Percentiles rank a stretch among this genome's conserved stretches.
phyloP scores from a whole-genome alignment of 2,329 filamentous ascomycete genomes.

The Aspergillus hiratsukae region DNA sequence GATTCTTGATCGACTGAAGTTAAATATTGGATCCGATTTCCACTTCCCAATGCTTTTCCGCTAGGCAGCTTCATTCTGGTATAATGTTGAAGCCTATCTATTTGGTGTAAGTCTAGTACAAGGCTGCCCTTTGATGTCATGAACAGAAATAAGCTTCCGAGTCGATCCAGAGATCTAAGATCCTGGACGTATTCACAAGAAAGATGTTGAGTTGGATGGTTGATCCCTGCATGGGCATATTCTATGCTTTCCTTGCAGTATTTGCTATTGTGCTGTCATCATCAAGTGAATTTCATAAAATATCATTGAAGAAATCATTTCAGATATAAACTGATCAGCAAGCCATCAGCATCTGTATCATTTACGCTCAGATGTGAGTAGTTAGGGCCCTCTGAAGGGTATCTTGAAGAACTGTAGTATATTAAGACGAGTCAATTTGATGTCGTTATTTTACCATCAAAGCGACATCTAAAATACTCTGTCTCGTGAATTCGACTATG shows the following conservation, averaged over 20 bases:
- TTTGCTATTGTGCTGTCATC: background rate
- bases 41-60: background rate
- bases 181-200: background rate
- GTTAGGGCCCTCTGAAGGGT: background rate
- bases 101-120: background rate
- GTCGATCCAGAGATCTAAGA: background rate
- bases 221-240: background rate
- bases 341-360: background rate
- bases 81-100: background rate
- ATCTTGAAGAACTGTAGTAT: background rate
- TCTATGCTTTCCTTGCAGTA: background rate
- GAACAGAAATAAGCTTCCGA: background rate
- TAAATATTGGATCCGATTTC: background rate
- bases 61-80: background rate
- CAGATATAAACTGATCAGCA: background rate
- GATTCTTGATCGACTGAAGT: background rate
- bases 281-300: background rate
- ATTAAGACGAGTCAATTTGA: background rate
- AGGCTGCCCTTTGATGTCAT: background rate
- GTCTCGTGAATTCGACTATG: background rate
- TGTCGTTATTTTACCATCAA: background rate
- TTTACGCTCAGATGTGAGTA: background rate
- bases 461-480: background rate
- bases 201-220: background rate
- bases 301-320: background rate